These are phyloP conservation scores for Ascoidea tarda DNA, from an alignment of 805 yeast genomes.

Conservation along the genomic window DNA sequence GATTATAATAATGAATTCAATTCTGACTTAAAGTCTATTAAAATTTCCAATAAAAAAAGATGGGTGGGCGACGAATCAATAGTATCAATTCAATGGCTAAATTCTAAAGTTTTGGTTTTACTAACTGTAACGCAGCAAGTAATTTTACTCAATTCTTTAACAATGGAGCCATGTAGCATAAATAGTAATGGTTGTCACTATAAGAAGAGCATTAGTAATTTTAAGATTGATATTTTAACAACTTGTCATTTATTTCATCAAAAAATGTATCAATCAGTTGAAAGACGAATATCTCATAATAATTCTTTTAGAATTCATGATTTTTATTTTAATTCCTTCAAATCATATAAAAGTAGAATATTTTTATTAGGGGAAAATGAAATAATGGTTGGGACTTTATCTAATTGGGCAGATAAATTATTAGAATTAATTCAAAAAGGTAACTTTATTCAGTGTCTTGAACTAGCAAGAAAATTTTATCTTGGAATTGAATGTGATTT, in stretches of 20 bases:
- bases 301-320: slow-evolving; percentile 10
- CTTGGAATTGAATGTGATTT: slow-evolving; percentile 29
- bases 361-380: slow-evolving; percentile 40
- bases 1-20: slow-evolving; percentile 14
- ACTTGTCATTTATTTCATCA: slow-evolving; percentile 4
- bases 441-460: slow-evolving; percentile 41
- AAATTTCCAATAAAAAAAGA: slow-evolving; percentile 26
- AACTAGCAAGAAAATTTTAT: slow-evolving; percentile 38
- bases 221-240: slow-evolving; percentile 16
- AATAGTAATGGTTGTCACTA: too few relatives aligned
- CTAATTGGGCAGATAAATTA: slow-evolving; percentile 60
- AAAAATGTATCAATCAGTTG: slow-evolving; percentile 3
- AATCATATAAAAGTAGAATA: slow-evolving; percentile 29
- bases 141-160: slow-evolving; percentile 25
- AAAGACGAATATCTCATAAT: slow-evolving; percentile 9
- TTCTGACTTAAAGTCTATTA: slow-evolving; percentile 12
- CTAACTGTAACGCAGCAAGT: slow-evolving; percentile 33
- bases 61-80: slow-evolving; percentile 35
- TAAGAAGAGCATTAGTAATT: slow-evolving; percentile 21
- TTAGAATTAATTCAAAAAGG: slow-evolving; percentile 31
- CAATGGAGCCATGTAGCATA: slow-evolving; percentile 14
- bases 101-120: slow-evolving; percentile 22
- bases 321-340: slow-evolving; percentile 21
- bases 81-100: slow-evolving; percentile 44
- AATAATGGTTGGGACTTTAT: slow-evolving; percentile 39